A percentile compares a stretch with the other conserved stretches of the same genome.
These are phyloP conservation scores for Actinomortierella wolfii DNA, from an alignment of 371 early-diverging fungal species.

Conservation along the genomic window DNA sequence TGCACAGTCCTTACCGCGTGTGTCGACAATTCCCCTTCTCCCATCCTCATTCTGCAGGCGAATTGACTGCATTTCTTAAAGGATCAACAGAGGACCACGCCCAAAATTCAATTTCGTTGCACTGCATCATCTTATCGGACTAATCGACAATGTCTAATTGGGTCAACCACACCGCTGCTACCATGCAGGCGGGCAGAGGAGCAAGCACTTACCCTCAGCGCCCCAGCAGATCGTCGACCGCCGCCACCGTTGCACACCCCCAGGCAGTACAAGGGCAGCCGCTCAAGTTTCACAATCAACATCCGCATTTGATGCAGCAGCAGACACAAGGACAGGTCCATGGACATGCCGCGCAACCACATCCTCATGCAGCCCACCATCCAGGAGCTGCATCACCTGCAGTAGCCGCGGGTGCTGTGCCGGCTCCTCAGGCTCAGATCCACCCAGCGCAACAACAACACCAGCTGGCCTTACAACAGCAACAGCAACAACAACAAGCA, in stretches of 20 bases:
- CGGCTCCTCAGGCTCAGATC: slow-evolving; percentile 2
- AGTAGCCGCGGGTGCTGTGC: too few species aligned
- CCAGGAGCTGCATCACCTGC: background rate
- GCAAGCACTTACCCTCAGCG: too few species aligned
- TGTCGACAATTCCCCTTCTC: too few species aligned
- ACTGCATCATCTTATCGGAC: too few species aligned
- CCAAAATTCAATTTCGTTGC: too few species aligned
- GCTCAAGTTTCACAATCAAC: slow-evolving; percentile 4
- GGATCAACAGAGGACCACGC: too few species aligned
- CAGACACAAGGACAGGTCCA: slow-evolving; percentile 6
- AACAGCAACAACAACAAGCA: slow-evolving; percentile 3
- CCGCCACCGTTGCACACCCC: background rate
- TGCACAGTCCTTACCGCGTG: too few species aligned
- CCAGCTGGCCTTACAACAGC: slow-evolving; percentile 3
- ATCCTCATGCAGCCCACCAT: slow-evolving; percentile 1
- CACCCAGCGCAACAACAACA: slow-evolving; percentile 6
- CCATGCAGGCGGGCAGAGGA: slow-evolving; percentile 1
- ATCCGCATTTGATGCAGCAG: slow-evolving; percentile 13
- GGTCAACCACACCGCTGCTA: too few species aligned
- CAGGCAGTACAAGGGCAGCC: background rate
- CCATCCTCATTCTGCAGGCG: too few species aligned
- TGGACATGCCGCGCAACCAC: background rate
- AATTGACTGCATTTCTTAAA: too few species aligned
- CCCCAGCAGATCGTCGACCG: too few species aligned
- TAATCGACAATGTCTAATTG: too few species aligned